Percentiles rank a stretch among this genome's conserved stretches.
These are phyloP conservation scores for Phaeodactylum tricornutum DNA, from an alignment of 108 stramenopile species.

Conservation along the genomic window DNA sequence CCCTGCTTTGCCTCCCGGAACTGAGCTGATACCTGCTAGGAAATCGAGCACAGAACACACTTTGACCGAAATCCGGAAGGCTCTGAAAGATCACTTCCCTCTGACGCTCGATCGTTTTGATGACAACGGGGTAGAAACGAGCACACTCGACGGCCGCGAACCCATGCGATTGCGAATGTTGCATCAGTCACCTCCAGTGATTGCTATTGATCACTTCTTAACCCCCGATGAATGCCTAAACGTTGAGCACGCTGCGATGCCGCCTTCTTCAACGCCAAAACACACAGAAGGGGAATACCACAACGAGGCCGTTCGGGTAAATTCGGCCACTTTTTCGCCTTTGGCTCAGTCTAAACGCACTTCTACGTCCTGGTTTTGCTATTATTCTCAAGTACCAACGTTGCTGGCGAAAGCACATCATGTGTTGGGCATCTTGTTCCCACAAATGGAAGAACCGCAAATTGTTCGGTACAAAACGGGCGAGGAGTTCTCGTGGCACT, in stretches of 20 bases:
- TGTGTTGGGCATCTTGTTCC: constrained; percentile 35
- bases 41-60: constrained; percentile 14
- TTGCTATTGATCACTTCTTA: constrained; percentile 66
- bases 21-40: constrained; percentile 18
- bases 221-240: constrained; percentile 41
- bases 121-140: constrained; percentile 32
- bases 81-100: constrained; percentile 33
- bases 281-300: background rate
- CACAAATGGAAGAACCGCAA: constrained; percentile 61
- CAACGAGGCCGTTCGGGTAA: constrained; percentile 26
- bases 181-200: constrained; percentile 61
- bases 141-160: constrained; percentile 1
- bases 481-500: constrained; percentile 66
- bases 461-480: constrained; percentile 63
- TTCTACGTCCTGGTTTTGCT: constrained; percentile 75
- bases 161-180: constrained; percentile 41
- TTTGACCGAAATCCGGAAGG: constrained; percentile 23
- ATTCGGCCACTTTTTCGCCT: constrained; percentile 58
- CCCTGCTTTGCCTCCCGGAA: constrained; percentile 46
- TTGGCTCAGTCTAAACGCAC: constrained; percentile 51
- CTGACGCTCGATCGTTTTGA: constrained; percentile 45
- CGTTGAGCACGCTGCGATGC: constrained; percentile 13
- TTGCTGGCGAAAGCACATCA: constrained; percentile 48
- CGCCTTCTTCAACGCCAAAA: background rate
- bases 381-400: constrained; percentile 35